A percentile compares a stretch with the other conserved stretches of the same genome.
phyloP scores from a whole-genome alignment of 129 eudicot species.

The Glebionis coronaria region DNA sequence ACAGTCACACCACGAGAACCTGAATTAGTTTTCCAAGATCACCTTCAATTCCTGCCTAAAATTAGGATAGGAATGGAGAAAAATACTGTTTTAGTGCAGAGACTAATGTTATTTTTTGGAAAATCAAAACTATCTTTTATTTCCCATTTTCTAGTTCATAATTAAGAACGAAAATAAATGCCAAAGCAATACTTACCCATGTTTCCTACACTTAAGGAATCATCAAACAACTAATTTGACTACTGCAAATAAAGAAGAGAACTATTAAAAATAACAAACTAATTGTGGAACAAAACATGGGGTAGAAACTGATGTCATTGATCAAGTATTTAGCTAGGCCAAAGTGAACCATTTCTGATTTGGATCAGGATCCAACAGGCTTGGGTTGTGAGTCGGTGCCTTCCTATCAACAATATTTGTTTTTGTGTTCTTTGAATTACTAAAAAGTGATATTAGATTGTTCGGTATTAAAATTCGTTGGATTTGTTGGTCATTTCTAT shows the following conservation, averaged over 20 bases:
- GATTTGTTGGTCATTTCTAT: too few relatives aligned
- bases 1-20: slow-evolving; percentile 1
- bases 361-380: neutral
- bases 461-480: too few relatives aligned
- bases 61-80: neutral
- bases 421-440: too few relatives aligned
- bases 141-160: neutral
- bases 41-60: slow-evolving; percentile 1
- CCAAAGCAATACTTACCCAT: neutral
- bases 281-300: too few relatives aligned
- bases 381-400: neutral
- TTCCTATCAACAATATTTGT: too few relatives aligned
- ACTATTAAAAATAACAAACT: neutral
- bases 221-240: neutral
- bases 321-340: too few relatives aligned
- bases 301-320: too few relatives aligned
- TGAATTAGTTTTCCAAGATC: neutral
- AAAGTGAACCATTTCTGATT: neutral
- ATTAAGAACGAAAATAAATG: neutral
- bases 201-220: slow-evolving; percentile 2
- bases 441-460: too few relatives aligned
- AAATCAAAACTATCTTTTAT: neutral
- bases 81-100: neutral
- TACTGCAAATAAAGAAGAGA: neutral
- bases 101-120: neutral